Evolutionary conservation across 176 grass and related monocot species (phyloP).

Genomic region (Ensete ventricosum): DNA sequence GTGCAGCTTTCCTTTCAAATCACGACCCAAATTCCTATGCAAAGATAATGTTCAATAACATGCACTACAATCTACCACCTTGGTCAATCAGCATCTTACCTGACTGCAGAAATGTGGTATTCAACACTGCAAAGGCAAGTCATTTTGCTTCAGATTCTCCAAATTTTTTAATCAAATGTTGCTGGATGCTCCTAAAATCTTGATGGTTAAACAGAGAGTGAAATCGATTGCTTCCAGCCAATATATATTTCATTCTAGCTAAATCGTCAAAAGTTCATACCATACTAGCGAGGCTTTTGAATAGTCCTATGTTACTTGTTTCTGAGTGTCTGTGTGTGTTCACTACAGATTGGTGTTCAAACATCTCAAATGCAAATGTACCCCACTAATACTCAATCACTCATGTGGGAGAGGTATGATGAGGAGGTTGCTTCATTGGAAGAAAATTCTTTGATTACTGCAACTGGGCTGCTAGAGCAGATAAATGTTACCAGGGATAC

Average conservation of each 20-base stretch:
- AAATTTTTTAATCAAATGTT: not conserved
- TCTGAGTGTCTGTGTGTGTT: not conserved
- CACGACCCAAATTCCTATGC: constrained; percentile 64
- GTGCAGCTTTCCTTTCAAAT: constrained; percentile 82
- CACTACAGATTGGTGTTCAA: constrained; percentile 72
- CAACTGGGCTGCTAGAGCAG: constrained; percentile 81
- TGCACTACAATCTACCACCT: constrained; percentile 77
- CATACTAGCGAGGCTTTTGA: not conserved
- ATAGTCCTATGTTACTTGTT: not conserved
- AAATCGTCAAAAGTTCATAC: no score
- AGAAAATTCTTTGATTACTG: constrained; percentile 41
- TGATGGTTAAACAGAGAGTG: not conserved
- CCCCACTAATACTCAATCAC: constrained; percentile 36
- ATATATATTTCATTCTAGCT: no score
- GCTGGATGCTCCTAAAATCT: not conserved
- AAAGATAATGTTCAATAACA: constrained; percentile 67
- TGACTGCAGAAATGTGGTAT: constrained; percentile 83
- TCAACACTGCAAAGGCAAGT: constrained; percentile 83
- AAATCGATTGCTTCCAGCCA: no score
- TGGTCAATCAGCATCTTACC: constrained; percentile 99
- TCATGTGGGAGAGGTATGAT: constrained; percentile 82
- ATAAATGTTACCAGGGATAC: constrained; percentile 81
- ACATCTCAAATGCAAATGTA: constrained; percentile 99
- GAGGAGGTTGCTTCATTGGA: constrained; percentile 68
- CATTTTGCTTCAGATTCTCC: not conserved